These are phyloP conservation scores for Edaphochlamys debaryana DNA, from an alignment of 139 green algal genomes.

Conservation along the genomic window DNA sequence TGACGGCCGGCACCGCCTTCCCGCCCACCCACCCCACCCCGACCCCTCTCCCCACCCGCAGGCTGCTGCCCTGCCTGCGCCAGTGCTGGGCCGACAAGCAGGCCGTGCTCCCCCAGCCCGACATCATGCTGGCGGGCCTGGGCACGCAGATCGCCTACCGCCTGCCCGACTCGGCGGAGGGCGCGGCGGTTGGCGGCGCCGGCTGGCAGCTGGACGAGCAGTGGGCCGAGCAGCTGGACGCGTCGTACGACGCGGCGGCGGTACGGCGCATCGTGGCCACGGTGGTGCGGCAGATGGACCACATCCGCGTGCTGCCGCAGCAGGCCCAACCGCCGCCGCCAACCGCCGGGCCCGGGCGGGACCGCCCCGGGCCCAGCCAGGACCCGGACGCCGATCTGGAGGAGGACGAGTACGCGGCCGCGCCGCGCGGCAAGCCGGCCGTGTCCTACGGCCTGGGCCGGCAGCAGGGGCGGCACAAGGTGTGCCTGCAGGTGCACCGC, in stretches of 20 bases:
- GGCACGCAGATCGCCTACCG: constrained; percentile 35
- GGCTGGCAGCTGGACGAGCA: constrained; percentile 9
- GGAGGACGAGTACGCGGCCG: too few species aligned
- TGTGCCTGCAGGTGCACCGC: constrained; percentile 20
- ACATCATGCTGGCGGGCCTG: constrained; percentile 37
- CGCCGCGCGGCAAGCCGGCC: not conserved
- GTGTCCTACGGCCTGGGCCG: not conserved
- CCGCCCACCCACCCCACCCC: too few species aligned
- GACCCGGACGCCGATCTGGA: not conserved
- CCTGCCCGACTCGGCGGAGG: not conserved
- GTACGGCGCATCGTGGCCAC: not conserved
- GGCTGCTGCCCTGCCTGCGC: not conserved
- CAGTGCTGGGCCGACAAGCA: constrained; percentile 35
- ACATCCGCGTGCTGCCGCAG: not conserved
- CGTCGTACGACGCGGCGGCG: not conserved
- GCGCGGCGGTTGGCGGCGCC: not conserved
- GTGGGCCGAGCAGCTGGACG: constrained; percentile 2
- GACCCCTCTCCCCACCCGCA: too few species aligned
- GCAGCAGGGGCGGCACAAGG: constrained; percentile 9
- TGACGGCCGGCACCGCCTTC: too few species aligned
- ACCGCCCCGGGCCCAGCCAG: not conserved
- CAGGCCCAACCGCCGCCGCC: too few species aligned
- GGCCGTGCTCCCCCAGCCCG: constrained; percentile 24
- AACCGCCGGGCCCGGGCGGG: too few species aligned
- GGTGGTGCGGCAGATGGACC: not conserved